Evolutionary conservation across 768 basidiomycete species (phyloP).

Genomic region (Mycena galopus): DNA sequence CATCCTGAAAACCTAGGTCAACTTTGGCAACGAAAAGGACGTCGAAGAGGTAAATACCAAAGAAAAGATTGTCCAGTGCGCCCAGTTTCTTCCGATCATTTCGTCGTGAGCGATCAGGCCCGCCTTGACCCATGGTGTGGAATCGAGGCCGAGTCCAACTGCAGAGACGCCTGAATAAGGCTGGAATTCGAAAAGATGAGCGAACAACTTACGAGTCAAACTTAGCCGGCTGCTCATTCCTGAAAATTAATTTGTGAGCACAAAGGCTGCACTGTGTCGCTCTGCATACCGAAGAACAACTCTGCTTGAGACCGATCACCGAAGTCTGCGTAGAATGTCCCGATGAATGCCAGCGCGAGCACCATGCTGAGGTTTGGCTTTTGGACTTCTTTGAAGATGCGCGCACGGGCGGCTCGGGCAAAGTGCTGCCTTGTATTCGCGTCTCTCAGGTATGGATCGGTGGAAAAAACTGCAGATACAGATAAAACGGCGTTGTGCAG

Average conservation of each 20-base stretch:
- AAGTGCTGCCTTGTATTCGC: conserved; percentile 30
- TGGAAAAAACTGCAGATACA: conserved; percentile 35
- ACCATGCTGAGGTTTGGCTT: conserved; percentile 39
- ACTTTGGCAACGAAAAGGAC: neutral
- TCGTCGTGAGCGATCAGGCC: conserved; percentile 52
- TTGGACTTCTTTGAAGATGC: conserved; percentile 32
- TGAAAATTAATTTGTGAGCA: neutral
- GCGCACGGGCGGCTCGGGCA: conserved; percentile 27
- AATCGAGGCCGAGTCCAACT: conserved; percentile 58
- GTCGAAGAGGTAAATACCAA: conserved; percentile 26
- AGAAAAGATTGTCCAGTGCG: conserved; percentile 56
- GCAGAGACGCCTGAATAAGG: neutral
- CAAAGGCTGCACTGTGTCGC: neutral
- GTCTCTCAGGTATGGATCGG: conserved; percentile 35
- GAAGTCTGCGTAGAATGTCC: conserved; percentile 33
- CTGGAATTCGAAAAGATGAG: neutral
- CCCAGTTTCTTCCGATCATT: conserved; percentile 55
- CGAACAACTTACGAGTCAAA: conserved; percentile 16
- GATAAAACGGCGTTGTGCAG: conserved; percentile 63
- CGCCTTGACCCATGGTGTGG: conserved; percentile 52
- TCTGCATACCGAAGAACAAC: conserved; percentile 36
- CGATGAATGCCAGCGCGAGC: conserved; percentile 37
- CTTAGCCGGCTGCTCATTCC: conserved; percentile 30
- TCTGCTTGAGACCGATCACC: conserved; percentile 35
- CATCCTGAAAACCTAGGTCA: conserved; percentile 40